These are phyloP conservation scores for Thelonectria rubi DNA, from an alignment of 2,329 filamentous ascomycete genomes.

Conservation along the genomic window DNA sequence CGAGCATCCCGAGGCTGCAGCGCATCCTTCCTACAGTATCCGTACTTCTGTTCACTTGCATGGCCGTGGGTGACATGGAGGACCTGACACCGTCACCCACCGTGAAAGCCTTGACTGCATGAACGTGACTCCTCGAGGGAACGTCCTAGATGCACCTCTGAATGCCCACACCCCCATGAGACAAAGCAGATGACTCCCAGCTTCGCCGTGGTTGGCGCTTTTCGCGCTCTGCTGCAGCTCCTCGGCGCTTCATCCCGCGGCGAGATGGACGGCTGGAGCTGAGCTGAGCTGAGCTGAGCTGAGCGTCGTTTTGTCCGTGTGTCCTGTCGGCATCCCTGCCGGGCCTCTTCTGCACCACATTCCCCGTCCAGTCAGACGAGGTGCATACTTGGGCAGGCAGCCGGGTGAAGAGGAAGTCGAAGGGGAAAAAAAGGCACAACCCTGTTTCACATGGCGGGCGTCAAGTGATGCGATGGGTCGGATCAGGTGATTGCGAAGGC, in stretches of 20 bases:
- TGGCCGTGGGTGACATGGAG: too few relatives aligned
- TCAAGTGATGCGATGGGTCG: slow-evolving; percentile 26
- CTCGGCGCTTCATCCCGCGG: not conserved
- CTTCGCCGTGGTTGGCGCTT: not conserved
- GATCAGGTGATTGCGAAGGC: slow-evolving; percentile 28
- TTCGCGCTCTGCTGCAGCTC: not conserved
- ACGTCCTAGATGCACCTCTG: not conserved
- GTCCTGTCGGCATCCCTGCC: not conserved
- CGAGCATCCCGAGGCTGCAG: too few relatives aligned
- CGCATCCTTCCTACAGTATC: too few relatives aligned
- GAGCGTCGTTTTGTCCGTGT: too few relatives aligned
- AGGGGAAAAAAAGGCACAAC: slow-evolving; percentile 18
- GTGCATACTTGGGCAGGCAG: not conserved
- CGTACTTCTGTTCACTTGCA: too few relatives aligned
- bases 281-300: not conserved
- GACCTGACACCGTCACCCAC: too few relatives aligned
- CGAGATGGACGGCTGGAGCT: not conserved
- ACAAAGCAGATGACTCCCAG: not conserved
- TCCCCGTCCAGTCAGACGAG: not conserved
- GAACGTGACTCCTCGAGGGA: too few relatives aligned
- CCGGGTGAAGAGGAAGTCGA: slow-evolving; percentile 4
- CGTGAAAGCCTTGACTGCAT: too few relatives aligned
- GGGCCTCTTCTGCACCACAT: not conserved
- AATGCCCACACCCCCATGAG: not conserved
- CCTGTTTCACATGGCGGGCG: slow-evolving; percentile 27